phyloP scores from a whole-genome alignment of 352 stramenopile species.

The Globisporangium paroecandrum region DNA sequence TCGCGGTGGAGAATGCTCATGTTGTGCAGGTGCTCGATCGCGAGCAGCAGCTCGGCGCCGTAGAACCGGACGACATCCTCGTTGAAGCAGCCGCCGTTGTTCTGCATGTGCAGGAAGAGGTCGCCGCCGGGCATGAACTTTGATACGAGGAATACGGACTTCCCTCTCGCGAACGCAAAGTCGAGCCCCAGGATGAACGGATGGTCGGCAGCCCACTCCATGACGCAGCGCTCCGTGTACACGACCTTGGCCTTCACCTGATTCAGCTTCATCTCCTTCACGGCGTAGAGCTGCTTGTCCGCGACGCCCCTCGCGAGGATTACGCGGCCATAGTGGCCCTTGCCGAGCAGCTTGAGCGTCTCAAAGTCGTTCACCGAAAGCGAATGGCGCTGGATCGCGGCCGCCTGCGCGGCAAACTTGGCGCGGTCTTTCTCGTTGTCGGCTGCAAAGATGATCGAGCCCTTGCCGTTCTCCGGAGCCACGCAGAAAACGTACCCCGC shows the following conservation, averaged over 20 bases:
- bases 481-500: constrained; percentile 76
- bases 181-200: constrained; percentile 98
- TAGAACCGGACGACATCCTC: constrained; percentile 85
- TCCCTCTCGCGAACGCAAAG: constrained; percentile 93
- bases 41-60: constrained; percentile 73
- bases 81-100: constrained; percentile 73
- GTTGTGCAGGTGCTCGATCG: constrained; percentile 87
- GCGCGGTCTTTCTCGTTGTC: constrained; percentile 82
- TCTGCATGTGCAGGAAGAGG: constrained; percentile 90
- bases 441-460: constrained; percentile 69
- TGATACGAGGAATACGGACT: constrained; percentile 97
- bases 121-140: constrained; percentile 98
- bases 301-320: constrained; percentile 46
- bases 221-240: constrained; percentile 77
- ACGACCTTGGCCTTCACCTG: constrained; percentile 85
- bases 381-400: constrained; percentile 48
- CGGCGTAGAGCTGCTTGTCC: constrained; percentile 66
- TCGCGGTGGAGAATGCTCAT: constrained; percentile 93
- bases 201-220: constrained; percentile 87
- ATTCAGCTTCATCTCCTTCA: constrained; percentile 90
- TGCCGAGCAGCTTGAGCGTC: constrained; percentile 79
- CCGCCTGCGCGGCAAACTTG: constrained; percentile 63
- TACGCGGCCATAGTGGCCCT: constrained; percentile 82
- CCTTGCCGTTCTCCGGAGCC: constrained; percentile 62
- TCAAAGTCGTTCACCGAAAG: constrained; percentile 66